phyloP scores from a whole-genome alignment of 1,139 yeast genomes.

The Scheffersomyces titani region DNA sequence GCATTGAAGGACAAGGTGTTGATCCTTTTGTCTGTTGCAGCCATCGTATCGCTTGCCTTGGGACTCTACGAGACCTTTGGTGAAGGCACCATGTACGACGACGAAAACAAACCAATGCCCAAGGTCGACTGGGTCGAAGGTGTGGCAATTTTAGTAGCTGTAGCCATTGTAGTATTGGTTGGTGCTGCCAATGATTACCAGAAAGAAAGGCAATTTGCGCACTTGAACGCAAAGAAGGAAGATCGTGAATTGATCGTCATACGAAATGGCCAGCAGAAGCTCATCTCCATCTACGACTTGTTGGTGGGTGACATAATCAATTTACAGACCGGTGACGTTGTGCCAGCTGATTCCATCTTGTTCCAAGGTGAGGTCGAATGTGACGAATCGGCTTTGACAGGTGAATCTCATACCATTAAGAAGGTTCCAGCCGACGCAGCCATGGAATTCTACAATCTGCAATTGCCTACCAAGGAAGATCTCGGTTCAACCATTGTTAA shows the following conservation, averaged over 20 bases:
- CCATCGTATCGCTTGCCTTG: conserved; percentile 81
- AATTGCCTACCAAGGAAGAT: conserved; percentile 42
- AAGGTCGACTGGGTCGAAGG: conserved; percentile 98
- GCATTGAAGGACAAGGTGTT: conserved; percentile 92
- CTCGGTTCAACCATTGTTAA: conserved; percentile 47
- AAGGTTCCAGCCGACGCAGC: conserved; percentile 62
- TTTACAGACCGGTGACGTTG: conserved; percentile 90
- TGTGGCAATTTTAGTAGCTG: conserved; percentile 93
- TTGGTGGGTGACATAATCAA: conserved; percentile 83
- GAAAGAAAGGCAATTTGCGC: conserved; percentile 91
- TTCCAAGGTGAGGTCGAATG: conserved; percentile 80
- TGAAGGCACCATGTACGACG: conserved; percentile 74
- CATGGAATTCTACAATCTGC: conserved; percentile 27
- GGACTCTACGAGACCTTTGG: conserved; percentile 94
- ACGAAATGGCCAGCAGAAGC: conserved; percentile 68
- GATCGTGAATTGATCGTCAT: conserved; percentile 78
- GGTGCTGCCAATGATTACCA: conserved; percentile 96
- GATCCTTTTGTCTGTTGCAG: conserved; percentile 81
- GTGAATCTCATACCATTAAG: conserved; percentile 82
- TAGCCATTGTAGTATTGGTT: conserved; percentile 84
- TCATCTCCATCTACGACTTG: conserved; percentile 73
- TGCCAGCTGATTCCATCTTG: conserved; percentile 85
- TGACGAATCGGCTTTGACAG: conserved; percentile 92
- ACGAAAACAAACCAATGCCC: conserved; percentile 72
- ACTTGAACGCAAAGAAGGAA: conserved; percentile 82